A percentile compares a stretch with the other conserved stretches of the same genome.
These are phyloP conservation scores for Pestalotiopsis sp. DNA, from an alignment of 2,329 filamentous ascomycete species.

Conservation along the genomic window DNA sequence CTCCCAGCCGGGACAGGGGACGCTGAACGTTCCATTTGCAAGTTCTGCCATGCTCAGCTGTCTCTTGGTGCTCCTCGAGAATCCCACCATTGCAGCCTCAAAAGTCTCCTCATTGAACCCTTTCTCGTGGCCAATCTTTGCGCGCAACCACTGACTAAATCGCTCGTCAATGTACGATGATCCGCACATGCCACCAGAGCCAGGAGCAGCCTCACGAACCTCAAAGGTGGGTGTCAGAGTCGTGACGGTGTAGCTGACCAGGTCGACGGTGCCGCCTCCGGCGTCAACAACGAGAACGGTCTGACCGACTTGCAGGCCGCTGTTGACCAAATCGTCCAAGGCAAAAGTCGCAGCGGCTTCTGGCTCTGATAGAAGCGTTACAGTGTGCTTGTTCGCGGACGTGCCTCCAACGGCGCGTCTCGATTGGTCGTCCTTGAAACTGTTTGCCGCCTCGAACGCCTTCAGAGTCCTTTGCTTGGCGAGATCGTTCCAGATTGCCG, in stretches of 20 bases:
- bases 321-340: constrained; percentile 43
- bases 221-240: constrained; percentile 45
- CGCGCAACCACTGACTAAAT: constrained; percentile 46
- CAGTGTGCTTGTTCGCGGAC: background rate
- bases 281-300: constrained; percentile 57
- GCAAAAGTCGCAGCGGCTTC: constrained; percentile 56
- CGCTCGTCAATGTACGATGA: constrained; percentile 51
- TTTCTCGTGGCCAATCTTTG: constrained; percentile 44
- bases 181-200: constrained; percentile 52
- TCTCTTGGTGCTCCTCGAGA: constrained; percentile 45
- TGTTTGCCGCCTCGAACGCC: background rate
- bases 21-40: constrained; percentile 35
- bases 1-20: constrained; percentile 38
- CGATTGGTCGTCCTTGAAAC: background rate
- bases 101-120: constrained; percentile 42
- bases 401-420: background rate
- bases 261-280: constrained; percentile 42
- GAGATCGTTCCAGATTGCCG: background rate
- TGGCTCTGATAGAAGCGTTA: constrained; percentile 49
- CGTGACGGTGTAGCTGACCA: constrained; percentile 45
- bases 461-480: background rate
- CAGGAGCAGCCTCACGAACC: constrained; percentile 51
- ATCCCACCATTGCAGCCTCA: constrained; percentile 42
- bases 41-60: constrained; percentile 34
- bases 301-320: constrained; percentile 44